Evolutionary conservation across 805 yeast species (phyloP), one percentile per base, ranked within the genome.

Genomic region (Zygosaccharomyces lentus): DNA sequence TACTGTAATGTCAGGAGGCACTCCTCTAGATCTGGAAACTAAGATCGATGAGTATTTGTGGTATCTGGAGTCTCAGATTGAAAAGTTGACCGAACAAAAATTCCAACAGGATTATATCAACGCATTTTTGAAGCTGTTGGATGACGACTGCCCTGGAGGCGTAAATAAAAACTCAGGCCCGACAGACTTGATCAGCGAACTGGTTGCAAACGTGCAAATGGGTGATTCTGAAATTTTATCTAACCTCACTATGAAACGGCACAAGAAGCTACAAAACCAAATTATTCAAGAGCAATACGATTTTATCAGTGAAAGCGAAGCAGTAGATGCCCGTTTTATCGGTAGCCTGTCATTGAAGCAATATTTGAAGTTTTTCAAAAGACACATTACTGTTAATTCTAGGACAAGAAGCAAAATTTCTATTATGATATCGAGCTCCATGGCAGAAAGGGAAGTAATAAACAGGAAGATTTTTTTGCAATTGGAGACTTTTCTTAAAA

Each of bases 1-100:
- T 9, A 68, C 77, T 1, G 61, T 82, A 0, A 74, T 81, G 71
- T 80, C 87, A 50, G 73, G 75, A 2, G 68, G 68, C 43, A 47
- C 66, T 0, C 75, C 82, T 2, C 55, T 56, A 1, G 64, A 62
- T 8, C 49, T 84, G 6, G 73, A 73, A 31, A 41, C 45, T 0
- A 73, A 74, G 43, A 71, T 83, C 19, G 76, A 81, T 43, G 74
- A 70, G 21, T 76, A 74, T 39, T 52, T 83, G 1, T 13, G 48
- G 8, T 67, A 64, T 17, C 68, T 81, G 68, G 78, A 70, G 43
- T 36, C 47, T 0, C 57, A 59, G 8, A 45, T 74, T 5, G 46
- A 51, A 1, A 52, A 50, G 0, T 37, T 71, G 51, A 59, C 67
- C 2, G 73, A 69, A 9, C 39, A 37, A 0, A 65, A 65, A 7